A percentile compares a stretch with the other conserved stretches of the same genome.
phyloP scores from a whole-genome alignment of 129 eudicot species.

The Chrysanthemum lavandulifolium region DNA sequence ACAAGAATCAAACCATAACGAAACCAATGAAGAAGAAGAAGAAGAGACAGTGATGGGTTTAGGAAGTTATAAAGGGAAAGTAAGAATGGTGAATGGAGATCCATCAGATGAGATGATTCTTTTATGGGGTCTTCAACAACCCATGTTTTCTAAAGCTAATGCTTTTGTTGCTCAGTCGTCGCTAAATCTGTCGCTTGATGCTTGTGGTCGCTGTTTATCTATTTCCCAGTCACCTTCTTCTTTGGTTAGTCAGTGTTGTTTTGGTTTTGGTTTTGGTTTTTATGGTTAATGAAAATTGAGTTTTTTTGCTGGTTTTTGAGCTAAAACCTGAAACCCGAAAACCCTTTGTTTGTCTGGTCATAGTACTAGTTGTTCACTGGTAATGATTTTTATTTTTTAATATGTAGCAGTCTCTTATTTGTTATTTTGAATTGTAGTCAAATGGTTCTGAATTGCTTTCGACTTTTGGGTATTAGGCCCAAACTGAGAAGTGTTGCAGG shows the following conservation, averaged over 20 bases:
- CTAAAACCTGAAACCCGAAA: constrained; percentile 18
- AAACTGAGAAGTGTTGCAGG: too few species aligned
- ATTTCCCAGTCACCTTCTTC: constrained; percentile 91
- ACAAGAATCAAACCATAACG: constrained; percentile 13
- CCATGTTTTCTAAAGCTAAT: constrained; percentile 62
- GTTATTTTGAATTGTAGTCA: too few species aligned
- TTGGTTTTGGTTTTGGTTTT: not conserved
- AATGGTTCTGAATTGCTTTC: too few species aligned
- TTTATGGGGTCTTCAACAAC: constrained; percentile 92
- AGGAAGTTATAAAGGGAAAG: constrained; percentile 63
- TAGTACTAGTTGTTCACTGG: not conserved
- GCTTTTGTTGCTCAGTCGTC: constrained; percentile 75
- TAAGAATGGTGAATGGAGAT: constrained; percentile 44
- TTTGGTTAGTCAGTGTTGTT: constrained; percentile 28
- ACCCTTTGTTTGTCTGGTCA: not conserved
- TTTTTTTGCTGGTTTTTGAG: not conserved
- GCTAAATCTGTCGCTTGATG: constrained; percentile 60
- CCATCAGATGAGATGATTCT: constrained; percentile 76
- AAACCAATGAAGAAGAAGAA: constrained; percentile 37
- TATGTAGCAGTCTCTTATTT: too few species aligned
- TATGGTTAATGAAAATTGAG: not conserved
- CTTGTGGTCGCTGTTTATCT: constrained; percentile 84
- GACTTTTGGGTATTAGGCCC: too few species aligned
- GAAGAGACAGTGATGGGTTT: constrained; percentile 37
- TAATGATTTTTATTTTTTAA: too few species aligned